Base-by-base conservation (phyloP, 805 yeast genomes). In the Schwanniomyces occidentalis region DNA sequence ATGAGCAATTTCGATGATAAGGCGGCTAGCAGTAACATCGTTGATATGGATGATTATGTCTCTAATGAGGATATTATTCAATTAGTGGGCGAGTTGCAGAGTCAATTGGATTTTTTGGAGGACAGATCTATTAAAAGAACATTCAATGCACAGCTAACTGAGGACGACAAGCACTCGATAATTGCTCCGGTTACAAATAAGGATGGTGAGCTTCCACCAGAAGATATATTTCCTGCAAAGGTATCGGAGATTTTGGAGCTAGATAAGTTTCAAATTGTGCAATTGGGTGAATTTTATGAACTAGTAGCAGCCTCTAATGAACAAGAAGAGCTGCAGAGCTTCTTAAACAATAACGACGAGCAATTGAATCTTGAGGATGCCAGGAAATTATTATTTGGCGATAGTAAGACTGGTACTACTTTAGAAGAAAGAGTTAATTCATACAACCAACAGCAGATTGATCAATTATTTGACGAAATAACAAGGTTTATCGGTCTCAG, bases 61-160 rank as follows among this genome's bases (percentile, higher is more conserved):
- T 79, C 91, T 3, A 83, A 86, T 46, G 95, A 85, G 38, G 98
- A 91, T 52, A 63, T 90, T 8, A 85, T 85, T 3, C 91, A 87
- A 53, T 68, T 90, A 29, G 97, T 89, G 9, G 87, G 86, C 8
- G 98, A 90, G 58, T 64, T 90, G 37, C 97, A 90, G 60, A 85
- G 86, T 6, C 97, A 90, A 61, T 70, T 90, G 51, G 90, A 85
- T 34, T 66, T 74, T 16, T 56, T 85, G 21, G 98, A 90, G 53
- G 86, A 85, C 46, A 74, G 95, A 46, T 75, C 84, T 12, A 73
- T 85, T 27, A 72, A 85, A 44, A 72, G 98, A 57, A 65, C 80
- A 3, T 74, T 76, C 43, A 89, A 89, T 54, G 66, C 85, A 1
- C 69, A 71, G 16, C 66, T 79, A 37, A 46, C 52, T 0, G 54